phyloP scores from a whole-genome alignment of 768 basidiomycete genomes.

The Terana coerulea region DNA sequence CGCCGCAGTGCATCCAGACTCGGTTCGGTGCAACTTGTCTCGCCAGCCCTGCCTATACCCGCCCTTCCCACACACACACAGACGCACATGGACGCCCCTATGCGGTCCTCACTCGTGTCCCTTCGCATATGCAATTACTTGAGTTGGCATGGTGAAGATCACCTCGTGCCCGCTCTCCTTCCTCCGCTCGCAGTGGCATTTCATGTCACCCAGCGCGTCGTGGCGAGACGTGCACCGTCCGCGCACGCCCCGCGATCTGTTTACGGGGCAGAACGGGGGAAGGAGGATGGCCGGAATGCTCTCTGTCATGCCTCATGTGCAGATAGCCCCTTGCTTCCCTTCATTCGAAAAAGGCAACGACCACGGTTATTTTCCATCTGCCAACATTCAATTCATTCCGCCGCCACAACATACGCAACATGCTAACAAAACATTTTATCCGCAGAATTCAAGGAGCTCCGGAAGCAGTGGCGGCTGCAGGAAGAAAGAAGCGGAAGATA shows the following conservation, averaged over 20 bases:
- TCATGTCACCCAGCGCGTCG: not conserved
- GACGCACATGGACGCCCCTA: conserved; percentile 6
- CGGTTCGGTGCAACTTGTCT: no score
- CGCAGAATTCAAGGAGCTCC: conserved; percentile 95
- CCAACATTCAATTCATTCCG: no score
- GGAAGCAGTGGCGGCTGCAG: conserved; percentile 94
- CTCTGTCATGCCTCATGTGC: not conserved
- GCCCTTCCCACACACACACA: conserved; percentile 6
- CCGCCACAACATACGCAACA: no score
- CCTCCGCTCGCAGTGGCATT: no score
- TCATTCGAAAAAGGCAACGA: not conserved
- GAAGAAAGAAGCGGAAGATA: conserved; percentile 65
- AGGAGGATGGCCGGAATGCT: no score
- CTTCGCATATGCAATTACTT: not conserved
- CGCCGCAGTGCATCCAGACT: no score
- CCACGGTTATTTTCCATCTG: not conserved
- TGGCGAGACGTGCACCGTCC: not conserved
- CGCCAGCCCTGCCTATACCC: not conserved
- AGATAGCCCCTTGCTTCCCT: not conserved
- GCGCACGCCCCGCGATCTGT: not conserved
- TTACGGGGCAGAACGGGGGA: not conserved
- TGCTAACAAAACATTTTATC: no score
- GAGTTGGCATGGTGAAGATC: conserved; percentile 1
- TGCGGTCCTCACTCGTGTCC: not conserved
- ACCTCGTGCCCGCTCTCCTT: conserved; percentile 1